phyloP scores from a whole-genome alignment of 2,329 filamentous ascomycete genomes.

The Neonectria coccinea region DNA sequence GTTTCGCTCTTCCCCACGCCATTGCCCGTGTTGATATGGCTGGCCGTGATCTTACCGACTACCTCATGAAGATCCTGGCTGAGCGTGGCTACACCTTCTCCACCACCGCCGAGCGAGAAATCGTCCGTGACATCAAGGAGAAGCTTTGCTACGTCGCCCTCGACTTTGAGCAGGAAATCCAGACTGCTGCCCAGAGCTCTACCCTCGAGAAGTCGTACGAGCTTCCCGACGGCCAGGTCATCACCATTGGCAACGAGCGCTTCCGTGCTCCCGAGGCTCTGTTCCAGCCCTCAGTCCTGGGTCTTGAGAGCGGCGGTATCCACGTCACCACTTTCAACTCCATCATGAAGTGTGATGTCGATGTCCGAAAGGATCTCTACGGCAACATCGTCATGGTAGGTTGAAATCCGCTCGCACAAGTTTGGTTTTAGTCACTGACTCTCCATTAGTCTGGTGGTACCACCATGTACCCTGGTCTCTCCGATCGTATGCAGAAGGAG shows the following conservation, averaged over 20 bases:
- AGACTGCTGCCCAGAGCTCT: constrained; percentile 99
- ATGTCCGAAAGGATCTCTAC: constrained; percentile 99
- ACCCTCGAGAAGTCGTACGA: constrained; percentile 99
- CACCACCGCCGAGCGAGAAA: constrained; percentile 99
- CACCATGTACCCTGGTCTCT: constrained; percentile 99
- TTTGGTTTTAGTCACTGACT: constrained; percentile 47
- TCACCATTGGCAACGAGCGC: constrained; percentile 99
- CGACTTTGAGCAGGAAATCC: constrained; percentile 99
- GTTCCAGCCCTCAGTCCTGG: constrained; percentile 98
- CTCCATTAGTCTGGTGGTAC: constrained; percentile 92
- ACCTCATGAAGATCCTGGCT: constrained; percentile 99
- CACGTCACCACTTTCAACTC: constrained; percentile 99
- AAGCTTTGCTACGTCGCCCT: constrained; percentile 99
- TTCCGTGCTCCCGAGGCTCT: constrained; percentile 99
- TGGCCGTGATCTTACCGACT: constrained; percentile 99
- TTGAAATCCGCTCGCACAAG: constrained; percentile 38
- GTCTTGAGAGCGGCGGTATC: constrained; percentile 98
- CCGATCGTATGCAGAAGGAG: constrained; percentile 99
- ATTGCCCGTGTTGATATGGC: constrained; percentile 99
- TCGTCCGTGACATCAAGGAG: constrained; percentile 99
- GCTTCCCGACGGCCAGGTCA: constrained; percentile 99
- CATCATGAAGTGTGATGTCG: constrained; percentile 99
- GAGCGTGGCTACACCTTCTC: constrained; percentile 99
- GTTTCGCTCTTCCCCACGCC: constrained; percentile 99
- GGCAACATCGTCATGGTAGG: constrained; percentile 99